Evolutionary conservation across 2,329 filamentous ascomycete species (phyloP).

Genomic region (Colletotrichum somersetense): DNA sequence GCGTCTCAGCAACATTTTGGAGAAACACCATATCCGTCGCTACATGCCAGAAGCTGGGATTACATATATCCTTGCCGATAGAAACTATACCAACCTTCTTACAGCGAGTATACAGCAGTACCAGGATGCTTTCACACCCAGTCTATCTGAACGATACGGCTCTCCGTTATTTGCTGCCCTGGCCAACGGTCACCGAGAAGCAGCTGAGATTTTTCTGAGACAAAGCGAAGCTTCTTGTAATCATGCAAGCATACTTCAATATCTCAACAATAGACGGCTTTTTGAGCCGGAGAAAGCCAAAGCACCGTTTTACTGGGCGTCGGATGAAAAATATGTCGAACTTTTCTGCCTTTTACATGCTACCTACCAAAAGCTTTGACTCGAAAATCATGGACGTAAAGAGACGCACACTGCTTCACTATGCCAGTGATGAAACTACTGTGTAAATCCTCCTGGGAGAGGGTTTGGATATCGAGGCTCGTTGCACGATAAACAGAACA

Average conservation of each 20-base stretch:
- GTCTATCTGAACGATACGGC: not conserved
- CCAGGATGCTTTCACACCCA: not conserved
- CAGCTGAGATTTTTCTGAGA: not conserved
- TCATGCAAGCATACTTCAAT: not conserved
- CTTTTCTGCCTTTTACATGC: not conserved
- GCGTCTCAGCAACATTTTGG: not conserved
- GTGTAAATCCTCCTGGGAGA: not conserved
- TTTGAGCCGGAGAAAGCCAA: not conserved
- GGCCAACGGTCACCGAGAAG: not conserved
- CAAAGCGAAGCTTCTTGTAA: not conserved
- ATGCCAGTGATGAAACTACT: not conserved
- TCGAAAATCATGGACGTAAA: not conserved
- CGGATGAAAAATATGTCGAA: not conserved
- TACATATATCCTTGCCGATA: not conserved
- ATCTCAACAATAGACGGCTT: not conserved
- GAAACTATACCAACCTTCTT: not conserved
- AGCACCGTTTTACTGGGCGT: not conserved
- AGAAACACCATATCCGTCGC: not conserved
- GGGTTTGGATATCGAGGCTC: not conserved
- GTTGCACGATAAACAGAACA: accelerated
- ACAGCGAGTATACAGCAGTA: not conserved
- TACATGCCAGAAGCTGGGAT: not conserved
- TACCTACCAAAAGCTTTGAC: not conserved
- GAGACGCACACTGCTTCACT: not conserved
- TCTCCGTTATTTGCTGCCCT: not conserved